Evolutionary conservation across 108 stramenopile genomes (phyloP).

Genomic region (Epipyxis sp.): DNA sequence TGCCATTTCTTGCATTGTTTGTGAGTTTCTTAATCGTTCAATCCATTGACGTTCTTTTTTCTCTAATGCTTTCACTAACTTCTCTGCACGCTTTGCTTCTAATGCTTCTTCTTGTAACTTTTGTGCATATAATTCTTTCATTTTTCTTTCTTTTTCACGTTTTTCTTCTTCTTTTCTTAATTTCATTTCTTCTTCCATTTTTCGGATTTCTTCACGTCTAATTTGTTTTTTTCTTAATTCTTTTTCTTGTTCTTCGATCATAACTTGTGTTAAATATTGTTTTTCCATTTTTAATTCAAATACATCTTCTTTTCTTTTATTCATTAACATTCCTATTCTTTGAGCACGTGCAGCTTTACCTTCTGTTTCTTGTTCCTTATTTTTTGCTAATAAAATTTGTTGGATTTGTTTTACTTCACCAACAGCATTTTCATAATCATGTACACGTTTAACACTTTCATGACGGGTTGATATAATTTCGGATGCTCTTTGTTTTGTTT

Average conservation of each 20-base stretch:
- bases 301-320: background rate
- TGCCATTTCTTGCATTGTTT: constrained; percentile 15
- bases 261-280: constrained; percentile 12
- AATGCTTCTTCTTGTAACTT: background rate
- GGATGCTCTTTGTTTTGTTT: constrained; percentile 24
- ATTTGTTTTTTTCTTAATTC: constrained; percentile 4
- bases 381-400: background rate
- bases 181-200: constrained; percentile 14
- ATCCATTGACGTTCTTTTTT: constrained; percentile 33
- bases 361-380: background rate
- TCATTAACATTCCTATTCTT: background rate
- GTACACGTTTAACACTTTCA: background rate
- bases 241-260: constrained; percentile 16
- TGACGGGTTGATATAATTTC: constrained; percentile 13
- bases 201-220: constrained; percentile 6
- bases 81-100: constrained; percentile 20
- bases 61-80: constrained; percentile 32
- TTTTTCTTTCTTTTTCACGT: background rate
- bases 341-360: constrained; percentile 9
- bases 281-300: constrained; percentile 8
- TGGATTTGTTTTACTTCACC: constrained; percentile 15
- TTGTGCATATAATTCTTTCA: constrained; percentile 17
- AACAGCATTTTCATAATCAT: background rate
- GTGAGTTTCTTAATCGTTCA: background rate
- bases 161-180: constrained; percentile 22